phyloP scores from a whole-genome alignment of 78 protist genomes.

The Chrysochromulina parva region DNA sequence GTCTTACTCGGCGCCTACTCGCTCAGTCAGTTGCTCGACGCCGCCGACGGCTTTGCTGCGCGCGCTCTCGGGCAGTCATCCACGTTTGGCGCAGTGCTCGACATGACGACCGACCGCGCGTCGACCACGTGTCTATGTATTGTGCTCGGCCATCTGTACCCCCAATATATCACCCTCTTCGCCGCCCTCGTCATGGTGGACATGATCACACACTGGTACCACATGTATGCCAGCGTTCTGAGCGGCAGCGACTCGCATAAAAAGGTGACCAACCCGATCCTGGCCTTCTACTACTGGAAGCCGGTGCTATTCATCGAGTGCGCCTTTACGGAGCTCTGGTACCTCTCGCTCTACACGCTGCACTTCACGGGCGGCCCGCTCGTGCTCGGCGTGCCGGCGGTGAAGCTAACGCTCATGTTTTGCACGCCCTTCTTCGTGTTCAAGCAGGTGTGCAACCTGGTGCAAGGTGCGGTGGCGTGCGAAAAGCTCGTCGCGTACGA shows the following conservation, averaged over 20 bases:
- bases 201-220: conserved; percentile 42
- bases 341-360: background rate
- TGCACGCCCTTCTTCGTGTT: background rate
- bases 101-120: conserved; percentile 62
- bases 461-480: background rate
- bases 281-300: background rate
- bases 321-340: conserved; percentile 47
- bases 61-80: conserved; percentile 36
- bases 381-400: background rate
- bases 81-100: conserved; percentile 51
- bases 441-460: conserved; percentile 34
- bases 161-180: background rate
- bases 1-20: background rate
- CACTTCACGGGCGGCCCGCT: background rate
- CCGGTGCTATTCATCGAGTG: conserved; percentile 29
- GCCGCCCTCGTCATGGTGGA: conserved; percentile 32
- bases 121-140: conserved; percentile 28
- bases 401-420: background rate
- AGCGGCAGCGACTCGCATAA: background rate
- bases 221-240: conserved; percentile 40
- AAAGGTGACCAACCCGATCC: background rate
- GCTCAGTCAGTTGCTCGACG: conserved; percentile 32
- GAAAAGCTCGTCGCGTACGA: background rate
- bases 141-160: conserved; percentile 36
- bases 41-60: conserved; percentile 58